Conservation (phyloP, 768 basidiomycete genomes). For the Suillus subaureus region DNA sequence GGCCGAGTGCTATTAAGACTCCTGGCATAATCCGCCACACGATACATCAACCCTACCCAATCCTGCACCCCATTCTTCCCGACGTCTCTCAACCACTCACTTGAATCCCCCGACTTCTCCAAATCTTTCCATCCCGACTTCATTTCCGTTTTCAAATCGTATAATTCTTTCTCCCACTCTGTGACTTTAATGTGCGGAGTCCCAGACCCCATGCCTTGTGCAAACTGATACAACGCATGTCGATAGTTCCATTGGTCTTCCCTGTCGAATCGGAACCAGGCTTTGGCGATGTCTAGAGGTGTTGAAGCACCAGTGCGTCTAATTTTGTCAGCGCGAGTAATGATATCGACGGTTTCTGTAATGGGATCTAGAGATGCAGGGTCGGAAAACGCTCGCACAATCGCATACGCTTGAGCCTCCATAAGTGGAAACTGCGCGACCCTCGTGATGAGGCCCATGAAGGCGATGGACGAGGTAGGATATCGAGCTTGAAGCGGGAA, state of each 20-base stretch:
- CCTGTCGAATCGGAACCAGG: constrained; percentile 55
- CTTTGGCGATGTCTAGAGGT: constrained; percentile 46
- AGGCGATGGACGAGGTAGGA: constrained; percentile 58
- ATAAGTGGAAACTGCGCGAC: constrained; percentile 77
- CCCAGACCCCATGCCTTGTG: constrained; percentile 29
- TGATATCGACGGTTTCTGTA: constrained; percentile 50
- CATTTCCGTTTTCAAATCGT: constrained; percentile 47
- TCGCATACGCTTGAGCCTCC: constrained; percentile 75
- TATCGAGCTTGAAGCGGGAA: constrained; percentile 57
- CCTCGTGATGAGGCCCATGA: constrained; percentile 59
- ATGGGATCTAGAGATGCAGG: constrained; percentile 50
- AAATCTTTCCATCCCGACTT: constrained; percentile 60
- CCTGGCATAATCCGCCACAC: constrained; percentile 34
- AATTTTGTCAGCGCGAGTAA: constrained; percentile 51
- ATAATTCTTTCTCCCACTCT: constrained; percentile 63
- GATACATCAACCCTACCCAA: constrained; percentile 57
- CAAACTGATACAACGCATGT: constrained; percentile 56
- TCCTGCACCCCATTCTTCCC: constrained; percentile 57
- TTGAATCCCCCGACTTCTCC: constrained; percentile 57
- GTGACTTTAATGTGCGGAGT: constrained; percentile 40
- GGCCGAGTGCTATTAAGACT: no score
- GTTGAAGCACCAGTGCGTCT: constrained; percentile 34
- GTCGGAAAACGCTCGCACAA: constrained; percentile 55
- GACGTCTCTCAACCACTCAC: constrained; percentile 61
- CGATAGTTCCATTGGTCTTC: constrained; percentile 71